Conservation (phyloP, 73 alveolate species). For the Breviolum minutum region DNA sequence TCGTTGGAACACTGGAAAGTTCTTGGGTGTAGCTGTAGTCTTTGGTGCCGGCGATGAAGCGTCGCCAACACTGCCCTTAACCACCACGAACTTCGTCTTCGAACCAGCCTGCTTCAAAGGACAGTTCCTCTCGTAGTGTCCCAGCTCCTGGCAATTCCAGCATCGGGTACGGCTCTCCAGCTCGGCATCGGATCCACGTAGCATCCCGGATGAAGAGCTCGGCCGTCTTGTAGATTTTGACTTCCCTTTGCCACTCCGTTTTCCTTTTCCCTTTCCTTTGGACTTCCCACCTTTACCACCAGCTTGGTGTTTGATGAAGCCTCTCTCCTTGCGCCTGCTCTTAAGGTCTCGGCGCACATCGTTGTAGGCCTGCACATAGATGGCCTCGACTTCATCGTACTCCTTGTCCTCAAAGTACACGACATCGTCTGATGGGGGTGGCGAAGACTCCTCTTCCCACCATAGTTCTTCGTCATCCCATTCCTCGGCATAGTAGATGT, state of each 20-base stretch:
- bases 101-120: background rate
- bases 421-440: background rate
- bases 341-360: slow-evolving; percentile 18
- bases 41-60: too few species aligned
- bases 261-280: background rate
- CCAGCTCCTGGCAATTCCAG: slow-evolving; percentile 8
- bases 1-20: too few species aligned
- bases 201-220: too few species aligned
- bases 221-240: background rate
- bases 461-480: background rate
- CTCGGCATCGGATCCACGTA: background rate
- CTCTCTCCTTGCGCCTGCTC: background rate
- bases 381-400: slow-evolving; percentile 45
- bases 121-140: background rate
- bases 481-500: background rate
- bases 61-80: too few species aligned
- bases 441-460: background rate
- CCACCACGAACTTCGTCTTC: slow-evolving; percentile 13
- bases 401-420: background rate
- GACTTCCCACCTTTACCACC: background rate
- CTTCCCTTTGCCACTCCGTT: background rate
- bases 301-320: slow-evolving; percentile 8
- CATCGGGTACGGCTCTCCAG: background rate
- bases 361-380: slow-evolving; percentile 24
- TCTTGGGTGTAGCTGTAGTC: too few species aligned